A percentile compares a stretch with the other conserved stretches of the same genome.
phyloP scores from a whole-genome alignment of 208 protist species.

The Leishmania aethiopica region DNA sequence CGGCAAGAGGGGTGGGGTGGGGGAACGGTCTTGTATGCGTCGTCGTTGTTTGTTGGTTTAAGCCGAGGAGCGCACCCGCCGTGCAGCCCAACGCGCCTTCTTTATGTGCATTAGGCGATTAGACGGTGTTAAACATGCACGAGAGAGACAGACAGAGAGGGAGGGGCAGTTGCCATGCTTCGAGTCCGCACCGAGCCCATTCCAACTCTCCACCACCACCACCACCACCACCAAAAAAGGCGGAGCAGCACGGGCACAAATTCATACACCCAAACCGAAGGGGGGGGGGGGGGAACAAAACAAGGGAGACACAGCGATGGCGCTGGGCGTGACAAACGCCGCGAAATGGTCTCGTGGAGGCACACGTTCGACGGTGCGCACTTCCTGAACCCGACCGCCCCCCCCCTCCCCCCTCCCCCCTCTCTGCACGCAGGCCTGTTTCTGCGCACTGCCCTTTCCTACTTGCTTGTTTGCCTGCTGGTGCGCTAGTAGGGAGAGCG shows the following conservation, averaged over 20 bases:
- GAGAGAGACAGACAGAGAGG: not conserved
- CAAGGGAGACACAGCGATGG: not conserved
- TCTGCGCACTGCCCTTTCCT: not conserved
- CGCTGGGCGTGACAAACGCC: not conserved
- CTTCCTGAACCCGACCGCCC: not conserved
- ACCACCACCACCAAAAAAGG: not conserved
- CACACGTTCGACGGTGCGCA: not conserved
- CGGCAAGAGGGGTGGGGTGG: no score
- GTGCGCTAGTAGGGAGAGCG: not conserved
- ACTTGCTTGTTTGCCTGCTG: not conserved
- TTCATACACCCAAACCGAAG: not conserved
- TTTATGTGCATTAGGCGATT: not conserved
- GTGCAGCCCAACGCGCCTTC: not conserved
- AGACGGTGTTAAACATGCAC: not conserved
- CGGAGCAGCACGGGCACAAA: not conserved
- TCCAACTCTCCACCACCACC: not conserved
- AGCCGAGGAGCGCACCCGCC: not conserved
- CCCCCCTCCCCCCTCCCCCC: not conserved
- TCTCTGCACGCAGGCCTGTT: not conserved
- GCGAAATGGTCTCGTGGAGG: not conserved
- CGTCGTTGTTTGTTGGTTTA: not conserved
- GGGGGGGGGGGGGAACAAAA: not conserved
- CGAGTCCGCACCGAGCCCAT: not conserved
- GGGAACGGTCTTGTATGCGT: not conserved
- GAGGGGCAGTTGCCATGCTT: not conserved